These are phyloP conservation scores for Alternaria alternata DNA, from an alignment of 2,329 filamentous ascomycete species.

Conservation along the genomic window DNA sequence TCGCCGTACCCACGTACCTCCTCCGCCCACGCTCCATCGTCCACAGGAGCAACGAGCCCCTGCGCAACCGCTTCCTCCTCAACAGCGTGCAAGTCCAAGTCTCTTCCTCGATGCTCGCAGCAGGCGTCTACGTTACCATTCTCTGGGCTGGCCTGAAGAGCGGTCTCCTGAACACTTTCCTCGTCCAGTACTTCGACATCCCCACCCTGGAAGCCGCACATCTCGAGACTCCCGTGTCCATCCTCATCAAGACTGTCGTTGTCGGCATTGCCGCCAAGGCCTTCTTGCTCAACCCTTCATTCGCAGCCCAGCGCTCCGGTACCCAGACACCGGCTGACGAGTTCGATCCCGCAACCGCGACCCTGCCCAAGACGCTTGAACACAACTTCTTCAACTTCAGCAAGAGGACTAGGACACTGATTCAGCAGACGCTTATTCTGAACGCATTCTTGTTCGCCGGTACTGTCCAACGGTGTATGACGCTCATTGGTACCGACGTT, in stretches of 20 bases:
- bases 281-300: conserved; percentile 79
- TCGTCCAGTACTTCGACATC: conserved; percentile 80
- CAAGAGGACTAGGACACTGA: conserved; percentile 68
- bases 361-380: conserved; percentile 72
- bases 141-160: conserved; percentile 74
- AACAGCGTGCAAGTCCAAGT: conserved; percentile 51
- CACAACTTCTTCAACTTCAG: conserved; percentile 79
- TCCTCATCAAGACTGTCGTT: conserved; percentile 66
- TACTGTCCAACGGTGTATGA: conserved; percentile 71
- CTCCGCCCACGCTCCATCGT: conserved; percentile 72
- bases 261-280: conserved; percentile 75
- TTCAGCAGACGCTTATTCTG: conserved; percentile 62
- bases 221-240: conserved; percentile 60
- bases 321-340: conserved; percentile 57
- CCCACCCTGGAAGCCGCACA: conserved; percentile 74
- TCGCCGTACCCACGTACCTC: conserved; percentile 76
- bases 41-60: conserved; percentile 64
- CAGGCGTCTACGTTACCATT: conserved; percentile 76
- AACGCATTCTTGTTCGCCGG: conserved; percentile 58
- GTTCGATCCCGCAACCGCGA: conserved; percentile 72
- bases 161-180: conserved; percentile 70
- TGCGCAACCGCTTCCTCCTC: conserved; percentile 54
- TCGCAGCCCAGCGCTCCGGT: conserved; percentile 62
- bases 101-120: conserved; percentile 73
- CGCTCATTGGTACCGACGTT: conserved; percentile 73